Evolutionary conservation across 2,329 filamentous ascomycete species (phyloP).

Genomic region (Trichoderma atroviride): DNA sequence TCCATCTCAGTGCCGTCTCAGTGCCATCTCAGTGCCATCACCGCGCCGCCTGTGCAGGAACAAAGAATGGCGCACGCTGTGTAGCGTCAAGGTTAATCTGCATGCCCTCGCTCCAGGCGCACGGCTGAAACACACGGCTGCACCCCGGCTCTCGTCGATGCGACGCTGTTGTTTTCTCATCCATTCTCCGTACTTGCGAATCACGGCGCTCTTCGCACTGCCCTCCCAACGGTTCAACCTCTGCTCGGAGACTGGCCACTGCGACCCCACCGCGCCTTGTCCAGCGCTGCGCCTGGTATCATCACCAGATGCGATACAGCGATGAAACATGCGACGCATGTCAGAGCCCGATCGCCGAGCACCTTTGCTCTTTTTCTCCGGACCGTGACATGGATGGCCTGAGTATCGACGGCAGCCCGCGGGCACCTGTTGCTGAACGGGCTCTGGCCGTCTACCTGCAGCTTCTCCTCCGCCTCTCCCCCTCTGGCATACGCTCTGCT

Average conservation of each 20-base stretch:
- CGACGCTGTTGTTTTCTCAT: constrained; percentile 8
- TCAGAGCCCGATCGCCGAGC: constrained; percentile 23
- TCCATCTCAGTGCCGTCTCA: background rate
- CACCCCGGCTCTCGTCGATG: constrained; percentile 24
- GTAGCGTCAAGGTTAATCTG: constrained; percentile 12
- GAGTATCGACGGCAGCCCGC: background rate
- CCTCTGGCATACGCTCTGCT: background rate
- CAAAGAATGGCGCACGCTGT: constrained; percentile 24
- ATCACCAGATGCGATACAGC: constrained; percentile 22
- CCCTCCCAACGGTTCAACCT: background rate
- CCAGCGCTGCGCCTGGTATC: constrained; percentile 14
- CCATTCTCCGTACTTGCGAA: background rate
- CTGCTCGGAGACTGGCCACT: constrained; percentile 1
- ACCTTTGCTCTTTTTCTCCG: constrained; percentile 9
- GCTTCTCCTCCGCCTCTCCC: background rate
- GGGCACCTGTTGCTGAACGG: background rate
- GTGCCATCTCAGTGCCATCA: background rate
- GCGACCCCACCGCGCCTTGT: constrained; percentile 8
- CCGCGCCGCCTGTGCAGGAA: constrained; percentile 2
- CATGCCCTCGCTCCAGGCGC: constrained; percentile 16
- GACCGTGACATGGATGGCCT: background rate
- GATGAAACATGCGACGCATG: constrained; percentile 27
- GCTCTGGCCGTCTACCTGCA: background rate
- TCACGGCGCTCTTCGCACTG: background rate
- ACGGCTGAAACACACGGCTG: constrained; percentile 28